Percentiles rank a stretch among this genome's conserved stretches.
phyloP scores from a whole-genome alignment of 345 rosid genomes.

The Citrus sinensis region DNA sequence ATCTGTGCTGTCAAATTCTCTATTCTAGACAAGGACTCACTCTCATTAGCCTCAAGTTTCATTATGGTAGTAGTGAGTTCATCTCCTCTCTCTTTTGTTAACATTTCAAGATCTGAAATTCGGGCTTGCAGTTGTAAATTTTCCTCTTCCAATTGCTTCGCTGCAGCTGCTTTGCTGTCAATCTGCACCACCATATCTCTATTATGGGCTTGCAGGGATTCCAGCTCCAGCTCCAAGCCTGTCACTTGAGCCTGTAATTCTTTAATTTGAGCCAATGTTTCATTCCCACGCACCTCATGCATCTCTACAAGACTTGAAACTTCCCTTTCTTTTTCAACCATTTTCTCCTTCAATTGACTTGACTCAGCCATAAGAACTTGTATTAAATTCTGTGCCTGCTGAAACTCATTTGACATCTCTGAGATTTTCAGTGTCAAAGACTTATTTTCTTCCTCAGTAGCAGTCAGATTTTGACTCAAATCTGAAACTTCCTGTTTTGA shows the following conservation, averaged over 20 bases:
- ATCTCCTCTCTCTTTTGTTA: conserved; percentile 40
- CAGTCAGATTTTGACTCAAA: conserved; percentile 32
- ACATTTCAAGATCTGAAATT: conserved; percentile 51
- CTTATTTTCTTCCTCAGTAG: conserved; percentile 48
- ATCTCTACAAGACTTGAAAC: conserved; percentile 41
- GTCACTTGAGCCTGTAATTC: conserved; percentile 38
- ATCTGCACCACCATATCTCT: conserved; percentile 45
- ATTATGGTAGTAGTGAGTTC: conserved; percentile 45
- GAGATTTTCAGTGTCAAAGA: conserved; percentile 48
- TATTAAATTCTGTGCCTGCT: conserved; percentile 38
- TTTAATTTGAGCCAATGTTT: conserved; percentile 42
- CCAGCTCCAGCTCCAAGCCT: conserved; percentile 50
- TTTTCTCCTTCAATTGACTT: conserved; percentile 41
- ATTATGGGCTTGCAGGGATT: conserved; percentile 31
- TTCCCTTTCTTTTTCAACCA: conserved; percentile 53
- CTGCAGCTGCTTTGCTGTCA: conserved; percentile 44
- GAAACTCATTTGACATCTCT: conserved; percentile 49
- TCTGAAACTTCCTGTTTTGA: conserved; percentile 46
- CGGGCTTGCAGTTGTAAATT: conserved; percentile 38
- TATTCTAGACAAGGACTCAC: conserved; percentile 42
- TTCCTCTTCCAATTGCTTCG: conserved; percentile 41
- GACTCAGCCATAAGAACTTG: conserved; percentile 42
- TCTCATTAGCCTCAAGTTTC: conserved; percentile 54
- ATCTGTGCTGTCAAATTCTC: conserved; percentile 56
- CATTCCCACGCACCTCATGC: conserved; percentile 48